Conservation (phyloP, 192 early-diverging fungal species). For the Coemansia sp. region DNA sequence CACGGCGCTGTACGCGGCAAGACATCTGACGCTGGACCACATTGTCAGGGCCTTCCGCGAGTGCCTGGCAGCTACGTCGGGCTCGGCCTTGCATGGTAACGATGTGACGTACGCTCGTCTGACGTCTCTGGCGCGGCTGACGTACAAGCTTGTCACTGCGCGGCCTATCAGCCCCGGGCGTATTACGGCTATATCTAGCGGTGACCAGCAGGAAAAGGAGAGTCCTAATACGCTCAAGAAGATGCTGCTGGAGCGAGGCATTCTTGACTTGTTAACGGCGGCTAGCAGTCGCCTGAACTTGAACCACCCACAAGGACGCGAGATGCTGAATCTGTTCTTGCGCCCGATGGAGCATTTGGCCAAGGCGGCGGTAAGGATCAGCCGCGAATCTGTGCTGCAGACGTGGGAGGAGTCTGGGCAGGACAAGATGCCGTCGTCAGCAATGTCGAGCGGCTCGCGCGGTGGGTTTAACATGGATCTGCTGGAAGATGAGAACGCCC, state of each 20-base stretch:
- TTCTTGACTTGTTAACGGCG: constrained; percentile 77
- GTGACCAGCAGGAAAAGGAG: constrained; percentile 23
- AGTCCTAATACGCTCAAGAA: constrained; percentile 41
- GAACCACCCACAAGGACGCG: constrained; percentile 82
- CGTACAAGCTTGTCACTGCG: constrained; percentile 51
- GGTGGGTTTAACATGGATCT: constrained; percentile 45
- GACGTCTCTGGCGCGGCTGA: constrained; percentile 46
- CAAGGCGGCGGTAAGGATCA: constrained; percentile 85
- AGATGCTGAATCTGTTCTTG: constrained; percentile 75
- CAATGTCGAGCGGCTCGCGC: constrained; percentile 15
- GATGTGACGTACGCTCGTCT: constrained; percentile 52
- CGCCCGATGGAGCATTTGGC: constrained; percentile 90
- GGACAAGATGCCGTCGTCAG: constrained; percentile 51
- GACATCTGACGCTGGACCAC: constrained; percentile 51
- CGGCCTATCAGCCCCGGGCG: constrained; percentile 46
- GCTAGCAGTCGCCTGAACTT: constrained; percentile 85
- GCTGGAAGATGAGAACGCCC: constrained; percentile 42
- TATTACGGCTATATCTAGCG: not conserved
- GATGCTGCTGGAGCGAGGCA: constrained; percentile 89
- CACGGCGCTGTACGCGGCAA: constrained; percentile 31
- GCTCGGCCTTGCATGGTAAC: constrained; percentile 23
- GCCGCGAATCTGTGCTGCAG: constrained; percentile 62
- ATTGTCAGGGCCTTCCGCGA: constrained; percentile 56
- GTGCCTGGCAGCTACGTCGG: constrained; percentile 43
- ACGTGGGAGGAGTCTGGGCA: constrained; percentile 54